Evolutionary conservation across 1,139 yeast species (phyloP).

Genomic region (Suhomyces anneliseae): DNA sequence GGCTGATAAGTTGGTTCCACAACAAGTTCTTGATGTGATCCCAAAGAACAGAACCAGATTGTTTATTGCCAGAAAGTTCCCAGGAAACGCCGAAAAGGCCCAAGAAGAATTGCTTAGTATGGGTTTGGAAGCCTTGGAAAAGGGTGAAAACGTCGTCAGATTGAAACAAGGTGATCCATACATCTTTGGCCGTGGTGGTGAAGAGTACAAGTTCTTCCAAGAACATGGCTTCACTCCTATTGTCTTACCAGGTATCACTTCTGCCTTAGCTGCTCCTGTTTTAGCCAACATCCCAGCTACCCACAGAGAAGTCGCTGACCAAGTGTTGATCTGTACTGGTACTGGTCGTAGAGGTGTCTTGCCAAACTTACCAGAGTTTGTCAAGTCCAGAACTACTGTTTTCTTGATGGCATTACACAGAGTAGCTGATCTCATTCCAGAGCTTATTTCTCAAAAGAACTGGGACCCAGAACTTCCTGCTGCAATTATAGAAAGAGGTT

Average conservation of each 20-base stretch:
- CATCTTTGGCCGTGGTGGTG: constrained; percentile 96
- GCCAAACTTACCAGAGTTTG: constrained; percentile 77
- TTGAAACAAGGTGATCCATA: constrained; percentile 97
- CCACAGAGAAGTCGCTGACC: constrained; percentile 90
- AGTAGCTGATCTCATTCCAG: constrained; percentile 64
- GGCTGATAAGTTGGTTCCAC: constrained; percentile 93
- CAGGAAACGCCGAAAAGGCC: constrained; percentile 94
- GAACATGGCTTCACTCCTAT: constrained; percentile 66
- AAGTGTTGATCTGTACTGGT: constrained; percentile 90
- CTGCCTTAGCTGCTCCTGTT: constrained; percentile 90
- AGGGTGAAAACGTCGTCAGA: constrained; percentile 80
- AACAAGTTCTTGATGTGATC: constrained; percentile 75
- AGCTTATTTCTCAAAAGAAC: constrained; percentile 48
- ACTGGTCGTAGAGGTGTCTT: constrained; percentile 87
- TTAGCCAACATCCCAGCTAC: constrained; percentile 86
- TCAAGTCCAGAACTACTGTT: constrained; percentile 72
- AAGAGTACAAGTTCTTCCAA: constrained; percentile 72
- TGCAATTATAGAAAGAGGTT: constrained; percentile 86
- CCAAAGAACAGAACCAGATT: constrained; percentile 68
- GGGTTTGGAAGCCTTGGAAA: constrained; percentile 63
- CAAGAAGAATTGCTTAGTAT: constrained; percentile 76
- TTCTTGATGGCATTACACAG: constrained; percentile 92
- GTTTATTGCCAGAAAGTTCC: constrained; percentile 90
- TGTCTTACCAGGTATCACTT: constrained; percentile 87
- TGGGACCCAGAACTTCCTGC: constrained; percentile 81